Conservation (phyloP, 1,284 basidiomycete genomes). For the Peniophora sp. region DNA sequence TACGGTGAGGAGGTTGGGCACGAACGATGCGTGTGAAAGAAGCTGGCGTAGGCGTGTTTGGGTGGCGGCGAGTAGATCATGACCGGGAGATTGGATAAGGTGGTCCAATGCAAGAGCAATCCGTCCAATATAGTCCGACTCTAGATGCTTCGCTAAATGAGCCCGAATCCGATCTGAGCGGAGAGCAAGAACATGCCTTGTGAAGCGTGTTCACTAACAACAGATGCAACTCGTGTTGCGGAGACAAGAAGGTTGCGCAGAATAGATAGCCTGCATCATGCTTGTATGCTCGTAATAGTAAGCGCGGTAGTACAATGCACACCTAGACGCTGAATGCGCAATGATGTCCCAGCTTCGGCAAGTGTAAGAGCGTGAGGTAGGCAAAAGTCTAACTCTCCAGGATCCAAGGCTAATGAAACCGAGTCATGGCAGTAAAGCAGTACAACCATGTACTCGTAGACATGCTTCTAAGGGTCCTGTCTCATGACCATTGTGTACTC, state of each 20-base stretch:
- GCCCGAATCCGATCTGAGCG: not conserved
- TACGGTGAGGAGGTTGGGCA: slow-evolving; percentile 23
- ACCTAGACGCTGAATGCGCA: slow-evolving; percentile 68
- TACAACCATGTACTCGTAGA: slow-evolving; percentile 54
- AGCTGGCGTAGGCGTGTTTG: slow-evolving; percentile 56
- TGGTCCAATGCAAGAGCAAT: slow-evolving; percentile 69
- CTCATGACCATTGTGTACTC: no score
- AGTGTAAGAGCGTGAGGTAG: slow-evolving; percentile 65
- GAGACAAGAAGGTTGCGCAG: slow-evolving; percentile 62
- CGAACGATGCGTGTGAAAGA: slow-evolving; percentile 68
- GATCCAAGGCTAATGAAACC: slow-evolving; percentile 29
- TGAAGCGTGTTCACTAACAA: slow-evolving; percentile 79
- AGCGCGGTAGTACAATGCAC: slow-evolving; percentile 8
- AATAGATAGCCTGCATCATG: slow-evolving; percentile 57
- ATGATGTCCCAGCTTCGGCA: slow-evolving; percentile 53
- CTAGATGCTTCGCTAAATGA: slow-evolving; percentile 46
- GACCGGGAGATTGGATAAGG: slow-evolving; percentile 48
- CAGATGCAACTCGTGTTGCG: slow-evolving; percentile 59
- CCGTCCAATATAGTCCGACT: slow-evolving; percentile 39
- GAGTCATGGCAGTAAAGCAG: slow-evolving; percentile 62
- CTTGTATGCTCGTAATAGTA: not conserved
- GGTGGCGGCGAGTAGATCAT: slow-evolving; percentile 65
- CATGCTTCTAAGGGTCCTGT: slow-evolving; percentile 43
- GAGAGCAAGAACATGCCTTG: slow-evolving; percentile 38
- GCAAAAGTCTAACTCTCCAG: slow-evolving; percentile 51